These are phyloP conservation scores for Catunica adiposa DNA, from an alignment of 2,329 filamentous ascomycete species.

Conservation along the genomic window DNA sequence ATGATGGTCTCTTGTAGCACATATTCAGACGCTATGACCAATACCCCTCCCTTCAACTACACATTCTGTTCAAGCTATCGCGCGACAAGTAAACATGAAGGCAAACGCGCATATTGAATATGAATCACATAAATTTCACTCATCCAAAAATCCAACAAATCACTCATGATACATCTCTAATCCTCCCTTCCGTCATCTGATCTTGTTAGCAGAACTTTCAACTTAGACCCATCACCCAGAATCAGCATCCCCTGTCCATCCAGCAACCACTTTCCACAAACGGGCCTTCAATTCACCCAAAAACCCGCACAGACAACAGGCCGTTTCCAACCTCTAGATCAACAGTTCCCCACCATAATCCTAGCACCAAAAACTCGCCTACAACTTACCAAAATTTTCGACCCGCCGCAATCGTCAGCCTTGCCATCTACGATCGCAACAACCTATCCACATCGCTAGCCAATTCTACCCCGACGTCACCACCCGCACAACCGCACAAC, in stretches of 20 bases:
- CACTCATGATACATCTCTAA: no score
- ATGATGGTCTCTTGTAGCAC: no score
- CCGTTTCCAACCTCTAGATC: not conserved
- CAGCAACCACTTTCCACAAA: not conserved
- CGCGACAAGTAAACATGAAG: no score
- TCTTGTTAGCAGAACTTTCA: no score
- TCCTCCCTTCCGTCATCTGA: no score
- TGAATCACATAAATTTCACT: no score
- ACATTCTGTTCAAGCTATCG: no score
- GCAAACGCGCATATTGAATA: no score
- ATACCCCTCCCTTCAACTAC: no score
- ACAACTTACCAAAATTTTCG: not conserved
- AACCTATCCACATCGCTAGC: not conserved
- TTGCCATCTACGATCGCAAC: not conserved
- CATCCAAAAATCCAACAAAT: no score
- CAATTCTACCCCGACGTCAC: no score
- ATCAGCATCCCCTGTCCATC: not conserved
- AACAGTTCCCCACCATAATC: not conserved
- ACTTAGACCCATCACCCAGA: not conserved
- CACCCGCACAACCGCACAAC: constrained; percentile 1
- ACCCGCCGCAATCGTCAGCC: not conserved
- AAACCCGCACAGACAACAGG: not conserved
- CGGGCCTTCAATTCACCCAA: not conserved
- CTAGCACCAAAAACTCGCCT: not conserved
- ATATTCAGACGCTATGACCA: no score